Evolutionary conservation across 345 rosid genomes (phyloP).

Genomic region (Salix suchowensis): DNA sequence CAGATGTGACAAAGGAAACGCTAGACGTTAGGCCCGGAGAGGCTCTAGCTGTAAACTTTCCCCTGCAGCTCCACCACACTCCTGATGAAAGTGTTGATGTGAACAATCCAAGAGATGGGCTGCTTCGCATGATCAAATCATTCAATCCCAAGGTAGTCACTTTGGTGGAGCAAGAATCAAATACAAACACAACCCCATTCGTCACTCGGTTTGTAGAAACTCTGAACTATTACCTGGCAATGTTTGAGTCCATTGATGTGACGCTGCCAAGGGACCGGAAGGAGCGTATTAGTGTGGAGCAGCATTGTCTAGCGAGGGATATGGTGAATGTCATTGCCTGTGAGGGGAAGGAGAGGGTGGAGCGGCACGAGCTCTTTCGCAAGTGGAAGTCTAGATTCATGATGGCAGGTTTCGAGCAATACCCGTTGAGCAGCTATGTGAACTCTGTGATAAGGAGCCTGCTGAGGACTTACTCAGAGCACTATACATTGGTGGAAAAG

Average conservation of each 20-base stretch:
- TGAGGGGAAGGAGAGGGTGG: slow-evolving; percentile 69
- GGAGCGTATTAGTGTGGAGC: slow-evolving; percentile 50
- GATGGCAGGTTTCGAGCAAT: slow-evolving; percentile 65
- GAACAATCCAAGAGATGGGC: slow-evolving; percentile 65
- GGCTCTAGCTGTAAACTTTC: slow-evolving; percentile 62
- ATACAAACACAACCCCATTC: slow-evolving; percentile 70
- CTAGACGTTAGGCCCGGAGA: slow-evolving; percentile 63
- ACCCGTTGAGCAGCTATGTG: slow-evolving; percentile 49
- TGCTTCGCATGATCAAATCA: slow-evolving; percentile 62
- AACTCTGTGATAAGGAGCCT: slow-evolving; percentile 50
- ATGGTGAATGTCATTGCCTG: slow-evolving; percentile 61
- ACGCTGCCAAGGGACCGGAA: slow-evolving; percentile 42
- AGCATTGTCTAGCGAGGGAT: slow-evolving; percentile 66
- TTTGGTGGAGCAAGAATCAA: slow-evolving; percentile 71
- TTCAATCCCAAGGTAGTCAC: slow-evolving; percentile 61
- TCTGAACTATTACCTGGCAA: slow-evolving; percentile 57
- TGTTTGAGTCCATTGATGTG: slow-evolving; percentile 67
- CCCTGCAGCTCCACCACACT: slow-evolving; percentile 66
- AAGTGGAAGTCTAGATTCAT: slow-evolving; percentile 72
- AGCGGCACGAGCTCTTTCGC: slow-evolving; percentile 62
- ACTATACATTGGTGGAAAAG: slow-evolving; percentile 49
- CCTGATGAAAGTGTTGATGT: slow-evolving; percentile 68
- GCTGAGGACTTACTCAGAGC: slow-evolving; percentile 45
- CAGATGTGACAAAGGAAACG: slow-evolving; percentile 49
- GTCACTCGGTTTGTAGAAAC: slow-evolving; percentile 54